phyloP scores from a whole-genome alignment of 1,139 yeast species.

The Kodamaea anthophila region DNA sequence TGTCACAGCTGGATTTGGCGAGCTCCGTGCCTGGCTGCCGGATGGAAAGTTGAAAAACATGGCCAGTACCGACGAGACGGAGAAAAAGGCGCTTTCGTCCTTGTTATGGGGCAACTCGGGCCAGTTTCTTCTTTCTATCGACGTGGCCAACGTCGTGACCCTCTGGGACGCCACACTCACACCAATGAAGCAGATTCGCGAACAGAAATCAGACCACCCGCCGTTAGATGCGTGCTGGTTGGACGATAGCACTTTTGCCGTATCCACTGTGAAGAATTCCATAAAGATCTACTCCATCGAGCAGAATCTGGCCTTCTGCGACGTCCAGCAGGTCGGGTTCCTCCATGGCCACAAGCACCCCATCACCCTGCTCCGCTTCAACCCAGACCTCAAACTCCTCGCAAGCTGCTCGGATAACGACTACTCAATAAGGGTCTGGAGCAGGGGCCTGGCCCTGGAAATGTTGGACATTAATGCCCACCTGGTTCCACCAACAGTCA shows the following conservation, averaged over 20 bases:
- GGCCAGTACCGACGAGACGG: constrained; percentile 17
- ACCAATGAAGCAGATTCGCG: constrained; percentile 24
- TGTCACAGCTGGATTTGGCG: constrained; percentile 60
- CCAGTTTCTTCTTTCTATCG: constrained; percentile 30
- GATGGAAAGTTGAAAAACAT: constrained; percentile 62
- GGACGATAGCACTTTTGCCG: constrained; percentile 61
- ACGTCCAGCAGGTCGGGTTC: constrained; percentile 47
- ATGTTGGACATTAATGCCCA: constrained; percentile 23
- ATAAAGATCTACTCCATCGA: constrained; percentile 53
- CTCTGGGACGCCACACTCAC: constrained; percentile 37
- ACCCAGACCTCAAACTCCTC: constrained; percentile 44
- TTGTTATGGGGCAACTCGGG: constrained; percentile 35
- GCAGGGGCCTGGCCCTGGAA: constrained; percentile 49
- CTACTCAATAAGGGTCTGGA: constrained; percentile 66
- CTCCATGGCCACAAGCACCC: constrained; percentile 65
- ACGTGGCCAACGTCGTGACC: constrained; percentile 26
- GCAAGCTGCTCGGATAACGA: constrained; percentile 74
- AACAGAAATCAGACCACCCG: constrained; percentile 2
- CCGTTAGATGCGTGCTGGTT: constrained; percentile 55
- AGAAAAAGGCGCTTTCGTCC: constrained; percentile 10
- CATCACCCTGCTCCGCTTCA: constrained; percentile 53
- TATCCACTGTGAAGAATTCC: constrained; percentile 51
- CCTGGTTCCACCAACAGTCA: constrained; percentile 11
- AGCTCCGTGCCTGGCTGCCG: constrained; percentile 61
- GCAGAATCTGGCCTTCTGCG: constrained; percentile 7